A percentile compares a stretch with the other conserved stretches of the same genome.
These are phyloP conservation scores for Rhodotorula toruloides DNA, from an alignment of 768 basidiomycete genomes.

Conservation along the genomic window DNA sequence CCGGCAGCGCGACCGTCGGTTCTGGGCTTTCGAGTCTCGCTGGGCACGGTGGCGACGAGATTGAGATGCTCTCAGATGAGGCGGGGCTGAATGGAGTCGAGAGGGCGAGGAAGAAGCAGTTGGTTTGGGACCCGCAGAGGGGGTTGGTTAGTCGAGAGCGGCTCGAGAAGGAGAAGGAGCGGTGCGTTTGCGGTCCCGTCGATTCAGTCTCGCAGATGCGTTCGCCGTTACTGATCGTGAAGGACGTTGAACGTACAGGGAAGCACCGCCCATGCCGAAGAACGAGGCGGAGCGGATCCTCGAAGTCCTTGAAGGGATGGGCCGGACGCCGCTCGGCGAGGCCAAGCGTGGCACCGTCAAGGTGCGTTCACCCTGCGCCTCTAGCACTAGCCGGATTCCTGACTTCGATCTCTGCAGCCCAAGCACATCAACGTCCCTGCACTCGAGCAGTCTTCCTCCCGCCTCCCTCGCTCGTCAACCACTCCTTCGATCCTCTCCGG, in stretches of 20 bases:
- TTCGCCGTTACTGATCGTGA: not conserved
- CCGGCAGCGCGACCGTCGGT: not conserved
- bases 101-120: slow-evolving; percentile 34
- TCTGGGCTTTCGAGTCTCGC: not conserved
- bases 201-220: no score
- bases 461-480: slow-evolving; percentile 9
- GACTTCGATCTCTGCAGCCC: not conserved
- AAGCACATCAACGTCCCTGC: slow-evolving; percentile 26
- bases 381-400: no score
- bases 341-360: slow-evolving; percentile 24
- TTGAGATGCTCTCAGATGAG: not conserved
- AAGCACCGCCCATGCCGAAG: slow-evolving; percentile 29
- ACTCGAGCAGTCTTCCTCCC: not conserved
- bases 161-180: slow-evolving; percentile 19
- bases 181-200: not conserved
- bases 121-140: slow-evolving; percentile 35
- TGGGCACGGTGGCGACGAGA: not conserved
- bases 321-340: slow-evolving; percentile 32
- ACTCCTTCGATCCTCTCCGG: not conserved
- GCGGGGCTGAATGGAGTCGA: slow-evolving; percentile 7
- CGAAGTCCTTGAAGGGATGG: slow-evolving; percentile 39
- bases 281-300: slow-evolving; percentile 39
- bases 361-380: not conserved
- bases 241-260: not conserved
- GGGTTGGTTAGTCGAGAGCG: slow-evolving; percentile 34